Evolutionary conservation across 169 alveolate genomes (phyloP), one percentile per base, ranked within the genome.

Genomic region (Plasmodium gonderi): DNA sequence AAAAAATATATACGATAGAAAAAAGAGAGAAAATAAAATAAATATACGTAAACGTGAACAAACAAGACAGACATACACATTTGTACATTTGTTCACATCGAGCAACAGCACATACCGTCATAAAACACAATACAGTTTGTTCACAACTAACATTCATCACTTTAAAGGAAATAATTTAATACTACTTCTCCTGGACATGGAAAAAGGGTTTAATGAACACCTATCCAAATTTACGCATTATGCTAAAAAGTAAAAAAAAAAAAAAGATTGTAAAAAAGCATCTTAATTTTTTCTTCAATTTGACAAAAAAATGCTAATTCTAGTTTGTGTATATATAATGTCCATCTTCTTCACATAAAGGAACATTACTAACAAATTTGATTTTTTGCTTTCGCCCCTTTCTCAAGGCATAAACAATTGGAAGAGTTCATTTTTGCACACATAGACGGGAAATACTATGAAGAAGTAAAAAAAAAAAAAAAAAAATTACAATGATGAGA

Each of bases 381-480:
- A 4, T 31, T 68, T 68, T 20, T 23, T 68, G 3, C 45, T 17
- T 68, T 68, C 54, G 26, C 54, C 31, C 29, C 33, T 20, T 76
- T 76, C 31, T 76, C 54, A 68, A 82, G 92, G 79, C 26, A 82
- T 44, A 82, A 69, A 74, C 74, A 51, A 45, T 49, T 69, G 31
- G 76, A 75, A n/a, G 82, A 82, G 45, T 69, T 49, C 33, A 69
- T 82, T 33, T 82, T 82, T 82, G 82, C 80, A 14, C 64, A 68
- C 76, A 82, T 82, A 68, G 92, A 82, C 42, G 92, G 92, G 76
- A 68, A 82, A 38, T 82, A 67, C 42, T 82, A 82, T 54, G 82
- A 82, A 82, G 92, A 82, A 38, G 92, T 82, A 44, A 82, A 8
- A 14, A 77, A 49, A 45, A 51, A 14, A 51, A 38, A 45, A 45